A percentile compares a stretch with the other conserved stretches of the same genome.
These are phyloP conservation scores for Amylostereum areolatum DNA, from an alignment of 1,284 basidiomycete genomes.

Conservation along the genomic window DNA sequence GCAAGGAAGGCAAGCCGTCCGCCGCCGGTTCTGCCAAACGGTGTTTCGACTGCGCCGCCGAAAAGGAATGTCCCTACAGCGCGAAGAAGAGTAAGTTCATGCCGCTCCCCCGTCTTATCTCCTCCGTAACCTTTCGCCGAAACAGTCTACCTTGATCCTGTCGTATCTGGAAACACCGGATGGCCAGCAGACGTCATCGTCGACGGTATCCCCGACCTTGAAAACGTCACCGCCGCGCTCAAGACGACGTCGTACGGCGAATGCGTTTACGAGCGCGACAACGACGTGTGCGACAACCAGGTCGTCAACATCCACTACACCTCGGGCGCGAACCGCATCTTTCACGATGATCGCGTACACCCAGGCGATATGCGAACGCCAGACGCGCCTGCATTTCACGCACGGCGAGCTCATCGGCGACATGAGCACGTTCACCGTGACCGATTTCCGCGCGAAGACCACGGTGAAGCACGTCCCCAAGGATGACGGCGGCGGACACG, in stretches of 20 bases:
- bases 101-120: conserved; percentile 10
- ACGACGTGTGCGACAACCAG: conserved; percentile 80
- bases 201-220: conserved; percentile 74
- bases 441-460: conserved; percentile 61
- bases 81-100: conserved; percentile 67
- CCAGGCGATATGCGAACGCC: conserved; percentile 63
- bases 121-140: background rate
- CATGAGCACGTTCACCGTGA: conserved; percentile 71
- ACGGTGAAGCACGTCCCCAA: conserved; percentile 45
- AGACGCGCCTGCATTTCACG: conserved; percentile 74
- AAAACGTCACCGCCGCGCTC: conserved; percentile 65
- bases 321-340: conserved; percentile 69
- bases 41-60: conserved; percentile 69
- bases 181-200: conserved; percentile 70
- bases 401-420: conserved; percentile 82
- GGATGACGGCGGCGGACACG: conserved; percentile 64
- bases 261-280: conserved; percentile 79
- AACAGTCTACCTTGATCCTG: conserved; percentile 67
- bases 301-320: conserved; percentile 82
- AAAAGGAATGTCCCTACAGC: conserved; percentile 74
- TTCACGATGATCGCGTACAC: conserved; percentile 83
- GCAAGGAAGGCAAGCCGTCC: conserved; percentile 61
- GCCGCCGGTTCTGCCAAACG: conserved; percentile 60
- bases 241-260: conserved; percentile 66
- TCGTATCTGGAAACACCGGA: conserved; percentile 43